Base-by-base conservation (phyloP, 2,329 filamentous ascomycete genomes). In the Phialophora chinensis region DNA sequence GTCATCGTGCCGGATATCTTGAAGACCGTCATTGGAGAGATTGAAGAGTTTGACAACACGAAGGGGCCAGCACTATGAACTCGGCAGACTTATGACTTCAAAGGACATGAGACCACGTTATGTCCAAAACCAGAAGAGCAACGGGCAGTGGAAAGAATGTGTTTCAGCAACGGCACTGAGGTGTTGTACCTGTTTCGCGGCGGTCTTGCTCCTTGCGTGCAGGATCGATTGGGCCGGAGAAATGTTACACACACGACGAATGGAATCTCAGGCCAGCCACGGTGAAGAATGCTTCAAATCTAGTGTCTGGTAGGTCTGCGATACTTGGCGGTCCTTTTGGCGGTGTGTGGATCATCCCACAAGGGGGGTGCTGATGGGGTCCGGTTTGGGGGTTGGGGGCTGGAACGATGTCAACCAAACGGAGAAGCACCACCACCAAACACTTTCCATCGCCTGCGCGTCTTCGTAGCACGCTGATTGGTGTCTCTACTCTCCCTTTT, bases 1-100 rank as follows among this genome's bases (percentile, higher is more conserved):
- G 76, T 77, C 35, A 77, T 88, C 60, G 73, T 89, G 44, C 86
- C 86, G 0, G 78, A 83, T 71, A 80, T 88, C 62, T 72, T 91
- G 71, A 83, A 84, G 72, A 80, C 80, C 17, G 80, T 88, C 1
- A 83, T 88, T 74, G 87, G 86, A 2, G 79, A 86, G 29, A 71
- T 81, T 47, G 64, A 44, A 7, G 63, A 65, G 42, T 72, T 69
- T 61, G 58, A 67, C 11, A 61, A 65, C 25, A 66, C 54, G 47
- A 61, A 60, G 35, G 52, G 42, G 3, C 33, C 66, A 27, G 50
- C 59, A 17, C 47, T 50, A 23, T 67, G 47, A 67, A 44, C 6
- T 10, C 25, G 23, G 49, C 49, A 29, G 14, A 12, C 4, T 29
- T 33, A 31, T 55, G 53, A 29, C 17, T 33, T 17, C 29, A 55